Conservation (phyloP, 2,329 filamentous ascomycete species). For the Stylonectria norvegica region DNA sequence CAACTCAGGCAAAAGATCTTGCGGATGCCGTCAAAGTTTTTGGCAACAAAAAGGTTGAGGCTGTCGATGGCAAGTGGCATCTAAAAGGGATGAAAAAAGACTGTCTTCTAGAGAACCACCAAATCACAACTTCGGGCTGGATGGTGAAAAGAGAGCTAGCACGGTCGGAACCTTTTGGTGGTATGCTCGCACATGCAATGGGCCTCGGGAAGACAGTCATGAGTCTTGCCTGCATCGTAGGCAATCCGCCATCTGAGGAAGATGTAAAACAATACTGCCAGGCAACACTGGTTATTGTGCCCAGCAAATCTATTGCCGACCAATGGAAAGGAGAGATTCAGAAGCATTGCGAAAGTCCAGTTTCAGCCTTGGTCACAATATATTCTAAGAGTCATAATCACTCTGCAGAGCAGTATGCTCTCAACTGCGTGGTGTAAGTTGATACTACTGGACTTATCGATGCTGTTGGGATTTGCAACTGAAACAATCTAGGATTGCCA, state of each 20-base stretch:
- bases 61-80: slow-evolving; percentile 2
- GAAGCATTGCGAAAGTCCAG: slow-evolving; percentile 17
- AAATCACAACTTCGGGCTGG: slow-evolving; percentile 50
- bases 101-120: slow-evolving; percentile 47
- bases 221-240: slow-evolving; percentile 69
- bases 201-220: slow-evolving; percentile 70
- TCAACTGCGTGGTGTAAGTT: slow-evolving; percentile 12
- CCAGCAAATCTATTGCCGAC: slow-evolving; percentile 13
- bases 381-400: slow-evolving; percentile 10
- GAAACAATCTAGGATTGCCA: slow-evolving; percentile 25
- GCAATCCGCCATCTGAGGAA: slow-evolving; percentile 45
- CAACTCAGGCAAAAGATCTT: slow-evolving; percentile 16
- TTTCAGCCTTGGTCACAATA: not conserved
- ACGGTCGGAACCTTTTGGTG: slow-evolving; percentile 47
- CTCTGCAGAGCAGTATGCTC: fast-evolving
- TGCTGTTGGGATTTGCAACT: not conserved
- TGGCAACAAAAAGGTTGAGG: slow-evolving; percentile 16
- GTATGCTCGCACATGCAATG: slow-evolving; percentile 60
- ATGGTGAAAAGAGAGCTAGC: slow-evolving; percentile 51
- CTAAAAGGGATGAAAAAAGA: slow-evolving; percentile 16
- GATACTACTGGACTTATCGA: no score
- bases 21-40: slow-evolving; percentile 14
- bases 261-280: slow-evolving; percentile 35
- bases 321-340: slow-evolving; percentile 32
- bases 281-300: slow-evolving; percentile 33